Evolutionary conservation across 2,329 filamentous ascomycete species (phyloP).

Genomic region (Aspergillus neotritici): DNA sequence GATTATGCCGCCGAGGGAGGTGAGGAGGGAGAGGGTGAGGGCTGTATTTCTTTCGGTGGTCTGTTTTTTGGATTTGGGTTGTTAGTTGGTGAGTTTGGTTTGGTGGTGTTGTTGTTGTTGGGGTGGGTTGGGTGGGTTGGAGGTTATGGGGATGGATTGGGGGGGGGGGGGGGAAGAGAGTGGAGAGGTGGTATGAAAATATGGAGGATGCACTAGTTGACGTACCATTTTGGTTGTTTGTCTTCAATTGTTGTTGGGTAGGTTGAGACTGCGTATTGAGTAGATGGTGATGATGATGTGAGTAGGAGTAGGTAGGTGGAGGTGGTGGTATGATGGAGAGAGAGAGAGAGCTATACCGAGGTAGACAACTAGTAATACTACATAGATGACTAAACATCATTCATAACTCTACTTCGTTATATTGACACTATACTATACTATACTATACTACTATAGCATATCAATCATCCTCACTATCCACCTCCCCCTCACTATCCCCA

Average conservation of each 20-base stretch:
- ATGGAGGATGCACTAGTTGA: no score
- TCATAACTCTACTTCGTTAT: no score
- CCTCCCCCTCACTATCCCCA: conserved; percentile 1
- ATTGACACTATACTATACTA: neutral
- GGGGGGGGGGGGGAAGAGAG: neutral
- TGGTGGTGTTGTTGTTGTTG: neutral
- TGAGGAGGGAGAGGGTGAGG: conserved; percentile 72
- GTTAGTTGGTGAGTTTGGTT: conserved; percentile 4
- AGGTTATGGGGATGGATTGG: neutral
- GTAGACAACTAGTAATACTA: neutral
- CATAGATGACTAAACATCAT: neutral
- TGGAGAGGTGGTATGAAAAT: neutral
- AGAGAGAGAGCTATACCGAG: neutral
- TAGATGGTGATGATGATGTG: neutral
- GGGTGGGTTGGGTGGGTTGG: neutral
- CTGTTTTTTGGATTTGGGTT: conserved; percentile 5
- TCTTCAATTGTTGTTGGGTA: neutral
- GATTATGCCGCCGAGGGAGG: conserved; percentile 77
- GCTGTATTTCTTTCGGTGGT: conserved; percentile 53
- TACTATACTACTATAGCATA: neutral
- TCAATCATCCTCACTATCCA: conserved; percentile 3
- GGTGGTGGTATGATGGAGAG: neutral
- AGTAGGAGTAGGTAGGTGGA: no score
- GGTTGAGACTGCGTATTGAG: neutral
- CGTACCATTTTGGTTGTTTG: conserved; percentile 18